Evolutionary conservation across 2,329 filamentous ascomycete genomes (phyloP), one percentile per base, ranked within the genome.

Genomic region (Phyllosticta paracitricarpa): DNA sequence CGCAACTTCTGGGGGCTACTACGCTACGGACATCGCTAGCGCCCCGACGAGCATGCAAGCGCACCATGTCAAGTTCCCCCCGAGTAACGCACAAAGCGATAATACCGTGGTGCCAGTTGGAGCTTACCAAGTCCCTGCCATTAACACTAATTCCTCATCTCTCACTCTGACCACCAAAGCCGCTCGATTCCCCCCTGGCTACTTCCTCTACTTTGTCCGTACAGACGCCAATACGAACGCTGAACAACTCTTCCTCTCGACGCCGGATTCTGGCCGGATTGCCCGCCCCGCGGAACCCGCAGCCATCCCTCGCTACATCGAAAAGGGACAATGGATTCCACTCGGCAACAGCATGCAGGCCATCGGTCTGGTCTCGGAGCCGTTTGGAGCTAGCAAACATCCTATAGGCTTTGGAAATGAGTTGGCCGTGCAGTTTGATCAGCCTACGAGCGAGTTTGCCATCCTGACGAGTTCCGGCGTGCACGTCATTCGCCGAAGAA

Each of bases 31-130:
- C 14, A 22, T 57, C 28, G 56, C 59, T 2, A 61, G 59, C 22
- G 59, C 59, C 4, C 59, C 94, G 0, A 92, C 89, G 67, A 97
- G 91, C 75, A 97, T 99, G 91, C 92, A 97, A 73, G 86, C 97
- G n/a, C 89, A 95, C 67, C 94, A 96, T 70, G 90, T 99, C 74
- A 95, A 94, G 71, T 96, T 96, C 63, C 94, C 95, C 1, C 94
- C 94, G 0, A 52, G 52, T 26, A 51, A 54, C 51, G 57, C 65
- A 25, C 35, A 68, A 65, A 33, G 61, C 56, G 66, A 66, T 19
- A 57, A 67, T 17, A n/a, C 33, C 2, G 56, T 52, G 17, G 30
- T 57, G 26, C 61, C 54, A 26, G 51, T 62, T 4, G 61, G 57
- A 4, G 56, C 48, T 48, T 62, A 62, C 26, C 57, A 59, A 26